Evolutionary conservation across 352 stramenopile species (phyloP).

Genomic region (Globisporangium sylvaticum): DNA sequence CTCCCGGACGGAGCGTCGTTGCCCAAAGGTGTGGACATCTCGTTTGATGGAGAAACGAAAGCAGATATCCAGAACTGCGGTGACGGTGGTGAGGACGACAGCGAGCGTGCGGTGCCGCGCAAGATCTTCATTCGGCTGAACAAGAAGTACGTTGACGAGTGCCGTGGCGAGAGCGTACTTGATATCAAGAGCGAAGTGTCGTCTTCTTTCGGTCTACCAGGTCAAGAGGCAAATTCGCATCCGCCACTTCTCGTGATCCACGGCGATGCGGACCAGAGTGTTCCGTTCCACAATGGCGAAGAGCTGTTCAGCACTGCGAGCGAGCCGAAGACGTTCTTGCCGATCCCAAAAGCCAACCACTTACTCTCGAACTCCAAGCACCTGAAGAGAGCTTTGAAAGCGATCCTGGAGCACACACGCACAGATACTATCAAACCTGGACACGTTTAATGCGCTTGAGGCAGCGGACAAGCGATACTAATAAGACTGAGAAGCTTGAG

Average conservation of each 20-base stretch:
- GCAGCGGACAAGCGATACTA: too few species aligned
- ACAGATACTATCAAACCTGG: too few species aligned
- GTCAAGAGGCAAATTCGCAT: neutral
- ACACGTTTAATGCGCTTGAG: too few species aligned
- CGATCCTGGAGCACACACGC: constrained; percentile 28
- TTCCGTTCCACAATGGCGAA: constrained; percentile 48
- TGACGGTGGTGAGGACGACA: neutral
- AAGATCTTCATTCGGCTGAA: constrained; percentile 59
- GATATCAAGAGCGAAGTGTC: constrained; percentile 40
- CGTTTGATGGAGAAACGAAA: constrained; percentile 32
- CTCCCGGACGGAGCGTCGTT: constrained; percentile 38
- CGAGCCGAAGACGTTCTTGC: constrained; percentile 53
- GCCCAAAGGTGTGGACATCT: constrained; percentile 32
- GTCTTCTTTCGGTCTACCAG: neutral
- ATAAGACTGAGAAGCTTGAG: too few species aligned
- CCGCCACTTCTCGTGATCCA: constrained; percentile 63
- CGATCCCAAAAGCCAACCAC: constrained; percentile 64
- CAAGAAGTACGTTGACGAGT: constrained; percentile 53
- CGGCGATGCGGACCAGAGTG: constrained; percentile 49
- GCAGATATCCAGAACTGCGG: neutral
- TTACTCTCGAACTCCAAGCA: constrained; percentile 72
- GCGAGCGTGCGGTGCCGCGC: constrained; percentile 17
- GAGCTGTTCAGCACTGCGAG: constrained; percentile 48
- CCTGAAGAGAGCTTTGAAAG: constrained; percentile 57
- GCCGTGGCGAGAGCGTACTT: constrained; percentile 31